phyloP scores from a whole-genome alignment of 2,329 filamentous ascomycete genomes.

The Lanzia echinophila region DNA sequence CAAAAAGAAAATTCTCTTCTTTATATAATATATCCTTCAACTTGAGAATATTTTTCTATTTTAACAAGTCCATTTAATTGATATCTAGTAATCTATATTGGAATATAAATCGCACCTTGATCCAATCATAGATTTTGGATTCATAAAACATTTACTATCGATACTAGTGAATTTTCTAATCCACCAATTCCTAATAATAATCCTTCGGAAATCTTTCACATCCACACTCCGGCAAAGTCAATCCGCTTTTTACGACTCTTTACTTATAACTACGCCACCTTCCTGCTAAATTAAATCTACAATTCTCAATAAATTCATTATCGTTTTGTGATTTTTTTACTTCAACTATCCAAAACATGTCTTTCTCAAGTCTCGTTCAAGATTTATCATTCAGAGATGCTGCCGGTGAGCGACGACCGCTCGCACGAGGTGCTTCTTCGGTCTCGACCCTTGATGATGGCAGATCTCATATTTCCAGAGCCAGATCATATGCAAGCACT shows the following conservation, averaged over 20 bases:
- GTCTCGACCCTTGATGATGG: conserved; percentile 48
- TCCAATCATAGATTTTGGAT: conserved; percentile 8
- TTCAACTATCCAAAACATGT: conserved; percentile 40
- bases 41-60: too few relatives aligned
- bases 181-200: background rate
- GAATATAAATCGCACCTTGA: too few relatives aligned
- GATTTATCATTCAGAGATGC: conserved; percentile 55
- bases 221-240: background rate
- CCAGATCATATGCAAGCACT: conserved; percentile 61
- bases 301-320: background rate
- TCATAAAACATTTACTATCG: conserved; percentile 1
- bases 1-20: too few relatives aligned
- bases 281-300: background rate
- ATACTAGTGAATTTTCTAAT: background rate
- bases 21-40: too few relatives aligned
- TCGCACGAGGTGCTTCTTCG: conserved; percentile 40
- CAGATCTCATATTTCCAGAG: conserved; percentile 54
- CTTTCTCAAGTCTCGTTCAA: conserved; percentile 61
- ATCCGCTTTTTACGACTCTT: background rate
- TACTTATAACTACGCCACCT: too few relatives aligned
- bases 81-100: too few relatives aligned
- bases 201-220: background rate
- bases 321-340: background rate
- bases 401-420: conserved; percentile 39
- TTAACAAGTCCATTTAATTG: too few relatives aligned